Conservation (phyloP, 495 filamentous ascomycete species). For the Podospora bellae-mahoneyi region DNA sequence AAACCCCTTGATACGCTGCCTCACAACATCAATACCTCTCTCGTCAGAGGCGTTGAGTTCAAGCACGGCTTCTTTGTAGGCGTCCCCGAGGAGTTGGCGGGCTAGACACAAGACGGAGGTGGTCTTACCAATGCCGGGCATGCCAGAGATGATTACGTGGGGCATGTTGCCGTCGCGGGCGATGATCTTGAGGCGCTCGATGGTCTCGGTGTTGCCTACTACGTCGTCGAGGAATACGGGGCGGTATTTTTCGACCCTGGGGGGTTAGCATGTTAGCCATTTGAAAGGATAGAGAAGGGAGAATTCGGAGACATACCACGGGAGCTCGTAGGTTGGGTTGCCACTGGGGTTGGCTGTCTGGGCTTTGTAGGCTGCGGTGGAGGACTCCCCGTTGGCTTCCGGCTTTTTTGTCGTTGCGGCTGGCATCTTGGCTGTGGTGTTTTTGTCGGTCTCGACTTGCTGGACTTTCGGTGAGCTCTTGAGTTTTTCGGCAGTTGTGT, state of each 20-base stretch:
- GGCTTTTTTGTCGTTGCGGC: constrained; percentile 40
- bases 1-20: constrained; percentile 98
- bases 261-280: constrained; percentile 5
- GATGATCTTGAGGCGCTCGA: constrained; percentile 97
- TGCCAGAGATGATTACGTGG: constrained; percentile 97
- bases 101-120: constrained; percentile 93
- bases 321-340: constrained; percentile 74
- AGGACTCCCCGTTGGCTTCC: constrained; percentile 65
- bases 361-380: constrained; percentile 64
- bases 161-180: constrained; percentile 99
- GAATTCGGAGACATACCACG: constrained; percentile 62
- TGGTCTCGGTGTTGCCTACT: constrained; percentile 94
- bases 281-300: constrained; percentile 4
- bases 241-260: constrained; percentile 97
- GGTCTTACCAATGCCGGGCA: constrained; percentile 99
- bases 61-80: constrained; percentile 96
- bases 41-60: constrained; percentile 97
- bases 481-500: too few species aligned
- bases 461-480: too few species aligned
- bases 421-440: constrained; percentile 36
- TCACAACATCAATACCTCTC: constrained; percentile 95
- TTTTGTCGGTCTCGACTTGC: not conserved
- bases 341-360: constrained; percentile 61
- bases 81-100: constrained; percentile 82
- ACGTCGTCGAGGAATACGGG: constrained; percentile 93